phyloP scores from a whole-genome alignment of 768 basidiomycete species.

The Kwoniella bestiolae region DNA sequence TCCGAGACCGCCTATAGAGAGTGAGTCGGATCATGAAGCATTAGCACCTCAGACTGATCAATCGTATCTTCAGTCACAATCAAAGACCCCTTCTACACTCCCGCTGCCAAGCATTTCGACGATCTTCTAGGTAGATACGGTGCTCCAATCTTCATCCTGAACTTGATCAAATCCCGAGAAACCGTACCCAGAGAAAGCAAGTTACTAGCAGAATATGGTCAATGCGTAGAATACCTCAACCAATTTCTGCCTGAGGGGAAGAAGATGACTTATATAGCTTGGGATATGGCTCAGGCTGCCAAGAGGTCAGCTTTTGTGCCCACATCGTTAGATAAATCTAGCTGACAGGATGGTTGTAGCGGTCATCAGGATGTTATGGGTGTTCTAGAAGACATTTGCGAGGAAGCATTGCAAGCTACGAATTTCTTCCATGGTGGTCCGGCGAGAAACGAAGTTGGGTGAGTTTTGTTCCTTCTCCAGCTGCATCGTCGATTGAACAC shows the following conservation, averaged over 20 bases:
- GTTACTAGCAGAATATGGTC: constrained; percentile 83
- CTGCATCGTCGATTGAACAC: neutral
- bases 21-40: no score
- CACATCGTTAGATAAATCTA: neutral
- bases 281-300: constrained; percentile 95
- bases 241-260: constrained; percentile 86
- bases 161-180: constrained; percentile 74
- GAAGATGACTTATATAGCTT: constrained; percentile 88
- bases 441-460: constrained; percentile 53
- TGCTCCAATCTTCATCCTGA: constrained; percentile 83
- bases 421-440: constrained; percentile 94
- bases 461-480: constrained; percentile 1
- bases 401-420: constrained; percentile 87
- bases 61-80: constrained; percentile 71
- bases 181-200: constrained; percentile 74
- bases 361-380: constrained; percentile 95
- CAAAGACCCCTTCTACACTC: constrained; percentile 91
- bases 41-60: constrained; percentile 11
- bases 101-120: constrained; percentile 91
- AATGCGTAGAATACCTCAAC: constrained; percentile 90
- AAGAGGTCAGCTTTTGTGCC: constrained; percentile 70
- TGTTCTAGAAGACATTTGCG: constrained; percentile 90
- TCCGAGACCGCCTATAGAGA: constrained; percentile 94
- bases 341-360: constrained; percentile 60
- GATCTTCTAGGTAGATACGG: constrained; percentile 88